Percentiles rank a stretch among this genome's conserved stretches.
phyloP scores from a whole-genome alignment of 768 basidiomycete genomes.

The Termitomyces sp. region DNA sequence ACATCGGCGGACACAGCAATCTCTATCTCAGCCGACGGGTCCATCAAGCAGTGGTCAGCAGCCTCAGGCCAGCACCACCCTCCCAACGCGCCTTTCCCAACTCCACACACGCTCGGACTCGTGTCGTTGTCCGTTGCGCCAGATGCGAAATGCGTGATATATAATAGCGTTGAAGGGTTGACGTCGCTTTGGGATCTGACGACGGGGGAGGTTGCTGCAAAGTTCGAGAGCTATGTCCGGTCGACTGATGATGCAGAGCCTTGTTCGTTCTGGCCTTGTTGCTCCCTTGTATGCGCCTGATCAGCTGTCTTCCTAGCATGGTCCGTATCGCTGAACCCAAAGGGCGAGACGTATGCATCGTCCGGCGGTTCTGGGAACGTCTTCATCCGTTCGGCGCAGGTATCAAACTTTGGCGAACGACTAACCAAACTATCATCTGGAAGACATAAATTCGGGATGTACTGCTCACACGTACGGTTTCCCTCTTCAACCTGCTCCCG shows the following conservation, averaged over 20 bases:
- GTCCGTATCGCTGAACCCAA: constrained; percentile 81
- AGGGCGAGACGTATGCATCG: constrained; percentile 70
- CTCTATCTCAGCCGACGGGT: constrained; percentile 78
- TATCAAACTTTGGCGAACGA: constrained; percentile 66
- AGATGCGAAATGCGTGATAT: constrained; percentile 64
- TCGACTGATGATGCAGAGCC: constrained; percentile 61
- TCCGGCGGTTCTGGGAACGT: constrained; percentile 73
- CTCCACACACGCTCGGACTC: constrained; percentile 82
- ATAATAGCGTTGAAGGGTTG: constrained; percentile 83
- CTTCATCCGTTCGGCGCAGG: constrained; percentile 66
- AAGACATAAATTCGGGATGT: constrained; percentile 76
- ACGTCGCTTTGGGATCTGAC: constrained; percentile 74
- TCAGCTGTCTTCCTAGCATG: constrained; percentile 51
- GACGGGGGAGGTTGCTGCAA: constrained; percentile 57
- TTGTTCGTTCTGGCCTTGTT: constrained; percentile 47
- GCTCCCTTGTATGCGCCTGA: not conserved
- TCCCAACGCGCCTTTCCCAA: constrained; percentile 47
- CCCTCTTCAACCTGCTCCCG: not conserved
- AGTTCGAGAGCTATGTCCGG: constrained; percentile 71
- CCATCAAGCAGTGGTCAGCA: constrained; percentile 71
- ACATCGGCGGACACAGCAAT: constrained; percentile 61
- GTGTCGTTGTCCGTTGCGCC: constrained; percentile 75
- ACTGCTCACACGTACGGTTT: constrained; percentile 61
- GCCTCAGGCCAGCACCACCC: constrained; percentile 60
- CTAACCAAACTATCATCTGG: constrained; percentile 61